phyloP scores from a whole-genome alignment of 495 filamentous ascomycete genomes.

The Hypomontagnella monticulosa region DNA sequence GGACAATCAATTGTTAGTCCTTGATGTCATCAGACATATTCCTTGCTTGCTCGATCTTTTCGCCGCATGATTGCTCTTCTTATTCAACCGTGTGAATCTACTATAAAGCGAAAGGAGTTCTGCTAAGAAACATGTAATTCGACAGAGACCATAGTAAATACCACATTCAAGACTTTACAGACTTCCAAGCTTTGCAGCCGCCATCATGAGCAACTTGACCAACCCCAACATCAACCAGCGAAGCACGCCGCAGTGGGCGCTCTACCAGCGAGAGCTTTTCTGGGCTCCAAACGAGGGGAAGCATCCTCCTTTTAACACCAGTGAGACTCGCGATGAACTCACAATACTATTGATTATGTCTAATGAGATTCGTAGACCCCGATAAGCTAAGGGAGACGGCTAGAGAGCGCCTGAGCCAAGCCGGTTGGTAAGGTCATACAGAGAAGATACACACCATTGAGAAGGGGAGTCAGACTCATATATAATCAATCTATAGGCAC shows the following conservation, averaged over 20 bases:
- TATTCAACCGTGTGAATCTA: neutral
- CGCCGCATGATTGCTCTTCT: neutral
- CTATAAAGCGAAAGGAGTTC: neutral
- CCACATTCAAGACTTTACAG: neutral
- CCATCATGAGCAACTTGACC: constrained; percentile 62
- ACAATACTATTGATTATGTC: neutral
- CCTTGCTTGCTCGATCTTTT: constrained; percentile 17
- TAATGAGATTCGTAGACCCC: constrained; percentile 54
- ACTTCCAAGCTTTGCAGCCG: neutral
- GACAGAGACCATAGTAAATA: neutral
- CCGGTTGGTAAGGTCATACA: constrained; percentile 53
- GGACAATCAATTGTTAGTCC: constrained; percentile 12
- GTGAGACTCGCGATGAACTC: constrained; percentile 3
- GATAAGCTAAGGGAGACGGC: constrained; percentile 67
- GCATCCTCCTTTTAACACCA: constrained; percentile 66
- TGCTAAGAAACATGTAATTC: neutral
- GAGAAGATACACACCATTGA: neutral
- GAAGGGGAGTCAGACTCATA: neutral
- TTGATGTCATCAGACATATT: constrained; percentile 31
- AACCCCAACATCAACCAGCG: constrained; percentile 65
- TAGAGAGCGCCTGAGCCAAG: constrained; percentile 62
- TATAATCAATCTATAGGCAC: constrained; percentile 44
- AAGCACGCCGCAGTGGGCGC: constrained; percentile 67
- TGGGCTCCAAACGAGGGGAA: constrained; percentile 66
- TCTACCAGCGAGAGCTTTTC: constrained; percentile 71